Evolutionary conservation across 108 stramenopile genomes (phyloP).

Genomic region (Cylindrotheca closterium): DNA sequence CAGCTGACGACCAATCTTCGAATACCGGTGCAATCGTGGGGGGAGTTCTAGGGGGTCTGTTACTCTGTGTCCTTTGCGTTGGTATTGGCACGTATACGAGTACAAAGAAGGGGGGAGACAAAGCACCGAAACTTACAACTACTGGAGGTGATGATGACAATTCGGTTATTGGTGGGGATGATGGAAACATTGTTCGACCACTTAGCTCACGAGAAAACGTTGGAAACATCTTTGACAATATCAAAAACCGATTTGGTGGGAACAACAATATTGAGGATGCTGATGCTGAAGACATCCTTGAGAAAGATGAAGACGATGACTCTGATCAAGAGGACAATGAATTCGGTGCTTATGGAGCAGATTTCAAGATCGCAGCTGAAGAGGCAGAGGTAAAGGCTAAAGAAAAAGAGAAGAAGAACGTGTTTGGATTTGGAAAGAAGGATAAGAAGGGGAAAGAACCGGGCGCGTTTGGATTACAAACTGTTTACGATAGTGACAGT

Average conservation of each 20-base stretch:
- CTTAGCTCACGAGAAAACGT: background rate
- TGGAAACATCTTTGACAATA: background rate
- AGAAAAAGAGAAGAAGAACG: slow-evolving; percentile 23
- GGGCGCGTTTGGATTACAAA: slow-evolving; percentile 19
- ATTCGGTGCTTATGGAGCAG: slow-evolving; percentile 3
- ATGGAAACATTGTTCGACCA: background rate
- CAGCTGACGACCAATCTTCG: background rate
- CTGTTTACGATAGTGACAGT: background rate
- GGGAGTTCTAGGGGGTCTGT: slow-evolving; percentile 12
- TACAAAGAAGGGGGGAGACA: slow-evolving; percentile 11
- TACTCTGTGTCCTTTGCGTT: slow-evolving; percentile 17
- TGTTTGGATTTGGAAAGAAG: slow-evolving; percentile 30
- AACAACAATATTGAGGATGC: background rate
- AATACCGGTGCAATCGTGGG: slow-evolving; percentile 14
- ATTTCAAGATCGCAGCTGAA: background rate
- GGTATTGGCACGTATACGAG: slow-evolving; percentile 11
- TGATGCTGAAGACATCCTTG: background rate
- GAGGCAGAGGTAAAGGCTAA: slow-evolving; percentile 12
- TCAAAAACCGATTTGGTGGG: background rate
- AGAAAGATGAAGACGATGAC: slow-evolving; percentile 14
- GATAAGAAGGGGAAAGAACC: slow-evolving; percentile 8
- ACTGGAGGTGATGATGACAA: slow-evolving; percentile 19
- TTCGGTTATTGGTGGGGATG: slow-evolving; percentile 13
- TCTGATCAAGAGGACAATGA: slow-evolving; percentile 12
- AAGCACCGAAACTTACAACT: background rate